These are phyloP conservation scores for Aschersonia sp. DNA, from an alignment of 2,329 filamentous ascomycete species.

Conservation along the genomic window DNA sequence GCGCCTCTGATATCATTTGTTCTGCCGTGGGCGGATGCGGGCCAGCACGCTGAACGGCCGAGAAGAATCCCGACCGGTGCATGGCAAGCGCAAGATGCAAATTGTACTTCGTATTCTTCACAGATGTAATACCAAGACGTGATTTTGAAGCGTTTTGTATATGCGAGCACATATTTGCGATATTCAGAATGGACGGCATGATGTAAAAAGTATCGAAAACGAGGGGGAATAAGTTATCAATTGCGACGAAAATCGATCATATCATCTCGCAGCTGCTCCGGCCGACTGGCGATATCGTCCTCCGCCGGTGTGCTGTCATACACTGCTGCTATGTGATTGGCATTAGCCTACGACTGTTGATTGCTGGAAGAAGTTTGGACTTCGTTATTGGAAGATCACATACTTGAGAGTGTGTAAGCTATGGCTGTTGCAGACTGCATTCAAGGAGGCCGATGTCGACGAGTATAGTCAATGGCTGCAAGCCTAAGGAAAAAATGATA, in stretches of 20 bases:
- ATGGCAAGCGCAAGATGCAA: slow-evolving; percentile 61
- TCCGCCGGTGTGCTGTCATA: too few species aligned
- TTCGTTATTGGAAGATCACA: too few species aligned
- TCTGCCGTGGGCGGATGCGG: slow-evolving; percentile 35
- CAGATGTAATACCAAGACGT: slow-evolving; percentile 71
- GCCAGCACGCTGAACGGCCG: slow-evolving; percentile 60
- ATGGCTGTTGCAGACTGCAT: too few species aligned
- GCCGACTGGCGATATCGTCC: too few species aligned
- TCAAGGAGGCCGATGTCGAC: too few species aligned
- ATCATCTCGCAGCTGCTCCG: too few species aligned
- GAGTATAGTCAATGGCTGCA: too few species aligned
- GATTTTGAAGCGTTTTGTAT: slow-evolving; percentile 78
- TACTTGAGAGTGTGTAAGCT: too few species aligned
- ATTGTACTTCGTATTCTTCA: slow-evolving; percentile 70
- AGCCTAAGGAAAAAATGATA: too few species aligned
- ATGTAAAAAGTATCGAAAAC: slow-evolving; percentile 1
- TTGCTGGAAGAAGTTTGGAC: not conserved
- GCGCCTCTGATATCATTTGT: slow-evolving; percentile 27
- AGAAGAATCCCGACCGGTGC: slow-evolving; percentile 71
- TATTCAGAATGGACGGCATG: slow-evolving; percentile 45
- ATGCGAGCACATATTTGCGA: slow-evolving; percentile 76
- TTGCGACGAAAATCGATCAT: too few species aligned
- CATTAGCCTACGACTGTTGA: not conserved
- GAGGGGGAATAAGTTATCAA: not conserved
- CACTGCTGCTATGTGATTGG: not conserved